Percentiles rank a stretch among this genome's conserved stretches.
Evolutionary conservation across 139 green algal species (phyloP).

Genomic region (Haematococcus sp.): DNA sequence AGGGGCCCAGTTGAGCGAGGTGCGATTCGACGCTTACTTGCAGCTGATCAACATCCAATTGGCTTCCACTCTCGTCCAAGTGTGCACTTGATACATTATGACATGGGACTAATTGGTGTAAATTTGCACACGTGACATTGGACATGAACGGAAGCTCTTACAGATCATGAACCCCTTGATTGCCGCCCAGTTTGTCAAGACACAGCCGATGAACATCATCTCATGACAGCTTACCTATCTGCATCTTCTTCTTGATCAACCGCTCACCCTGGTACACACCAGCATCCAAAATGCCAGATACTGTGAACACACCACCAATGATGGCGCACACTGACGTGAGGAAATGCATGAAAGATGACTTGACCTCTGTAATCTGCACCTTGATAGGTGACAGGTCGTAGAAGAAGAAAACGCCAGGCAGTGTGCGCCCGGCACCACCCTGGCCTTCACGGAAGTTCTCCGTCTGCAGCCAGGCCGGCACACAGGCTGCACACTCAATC

Average conservation of each 20-base stretch:
- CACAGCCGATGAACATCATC: no score
- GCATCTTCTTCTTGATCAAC: constrained; percentile 91
- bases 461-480: no score
- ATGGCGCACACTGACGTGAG: constrained; percentile 94
- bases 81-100: not conserved
- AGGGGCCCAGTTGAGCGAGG: no score
- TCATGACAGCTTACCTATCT: constrained; percentile 86
- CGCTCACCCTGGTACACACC: constrained; percentile 82
- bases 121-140: not conserved
- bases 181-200: not conserved
- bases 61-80: not conserved
- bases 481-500: no score
- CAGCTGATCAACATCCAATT: not conserved
- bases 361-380: constrained; percentile 46
- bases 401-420: constrained; percentile 97
- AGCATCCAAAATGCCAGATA: constrained; percentile 91
- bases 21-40: no score
- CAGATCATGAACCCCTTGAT: not conserved
- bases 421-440: constrained; percentile 23
- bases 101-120: not conserved
- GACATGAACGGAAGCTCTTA: no score
- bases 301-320: constrained; percentile 95
- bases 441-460: constrained; percentile 84
- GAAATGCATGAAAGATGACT: constrained; percentile 86
- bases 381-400: constrained; percentile 97